These are phyloP conservation scores for Neofusicoccum laricinum DNA, from an alignment of 2,329 filamentous ascomycete species.

Conservation along the genomic window DNA sequence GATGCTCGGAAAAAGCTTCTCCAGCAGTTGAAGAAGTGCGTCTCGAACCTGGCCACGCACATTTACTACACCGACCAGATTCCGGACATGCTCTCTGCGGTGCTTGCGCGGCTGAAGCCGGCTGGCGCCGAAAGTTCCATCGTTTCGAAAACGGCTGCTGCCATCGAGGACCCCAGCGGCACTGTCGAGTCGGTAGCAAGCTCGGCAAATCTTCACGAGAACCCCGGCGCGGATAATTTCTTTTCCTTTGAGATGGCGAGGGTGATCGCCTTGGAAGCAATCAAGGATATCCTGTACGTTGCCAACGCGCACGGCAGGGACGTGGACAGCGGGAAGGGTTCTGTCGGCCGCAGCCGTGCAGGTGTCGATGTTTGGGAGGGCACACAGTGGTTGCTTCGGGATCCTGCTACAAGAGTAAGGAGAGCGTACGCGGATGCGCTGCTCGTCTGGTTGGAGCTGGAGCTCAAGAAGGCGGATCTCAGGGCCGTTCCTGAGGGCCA, in stretches of 20 bases:
- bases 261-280: slow-evolving; percentile 67
- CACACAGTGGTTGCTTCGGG: slow-evolving; percentile 88
- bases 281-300: slow-evolving; percentile 78
- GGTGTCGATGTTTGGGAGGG: slow-evolving; percentile 88
- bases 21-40: slow-evolving; percentile 71
- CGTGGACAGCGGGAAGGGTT: slow-evolving; percentile 40
- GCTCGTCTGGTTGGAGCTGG: slow-evolving; percentile 78
- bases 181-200: slow-evolving; percentile 49
- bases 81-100: slow-evolving; percentile 83
- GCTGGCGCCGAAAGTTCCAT: slow-evolving; percentile 39
- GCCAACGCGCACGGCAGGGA: slow-evolving; percentile 63
- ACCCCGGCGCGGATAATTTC: slow-evolving; percentile 54
- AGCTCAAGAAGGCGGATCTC: slow-evolving; percentile 67
- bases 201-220: slow-evolving; percentile 51
- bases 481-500: slow-evolving; percentile 56
- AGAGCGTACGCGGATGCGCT: slow-evolving; percentile 83
- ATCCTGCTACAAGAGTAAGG: slow-evolving; percentile 73
- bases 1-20: slow-evolving; percentile 61
- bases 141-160: slow-evolving; percentile 43
- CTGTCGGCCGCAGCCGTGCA: slow-evolving; percentile 70
- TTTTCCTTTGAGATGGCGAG: slow-evolving; percentile 63
- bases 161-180: slow-evolving; percentile 50
- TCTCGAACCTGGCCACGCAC: slow-evolving; percentile 88
- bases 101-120: slow-evolving; percentile 76
- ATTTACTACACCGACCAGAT: slow-evolving; percentile 97